These are phyloP conservation scores for Amanita rimosa DNA, from an alignment of 768 basidiomycete species.

Conservation along the genomic window DNA sequence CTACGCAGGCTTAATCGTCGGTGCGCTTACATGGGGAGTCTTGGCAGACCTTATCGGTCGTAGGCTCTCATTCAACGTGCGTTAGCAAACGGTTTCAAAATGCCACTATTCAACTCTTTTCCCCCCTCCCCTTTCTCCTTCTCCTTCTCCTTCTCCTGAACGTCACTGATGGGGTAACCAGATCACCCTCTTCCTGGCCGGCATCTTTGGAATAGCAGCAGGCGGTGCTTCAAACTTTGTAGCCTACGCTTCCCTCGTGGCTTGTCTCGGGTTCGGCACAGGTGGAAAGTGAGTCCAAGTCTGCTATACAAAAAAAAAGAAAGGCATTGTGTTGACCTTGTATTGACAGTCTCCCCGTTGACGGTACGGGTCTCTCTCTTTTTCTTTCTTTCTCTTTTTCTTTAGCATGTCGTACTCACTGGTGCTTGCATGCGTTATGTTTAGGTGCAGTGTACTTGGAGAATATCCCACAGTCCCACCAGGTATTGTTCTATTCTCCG, in stretches of 20 bases:
- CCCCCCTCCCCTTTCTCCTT: no score
- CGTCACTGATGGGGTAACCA: no score
- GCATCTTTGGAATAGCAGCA: conserved; percentile 41
- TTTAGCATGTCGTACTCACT: background rate
- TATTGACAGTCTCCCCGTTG: conserved; percentile 29
- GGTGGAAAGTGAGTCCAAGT: conserved; percentile 35
- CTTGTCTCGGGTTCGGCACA: conserved; percentile 37
- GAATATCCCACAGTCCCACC: conserved; percentile 30
- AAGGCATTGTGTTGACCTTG: background rate
- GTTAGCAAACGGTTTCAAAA: no score
- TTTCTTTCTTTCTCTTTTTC: no score
- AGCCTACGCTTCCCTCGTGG: conserved; percentile 33
- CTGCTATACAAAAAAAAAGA: conserved; percentile 9
- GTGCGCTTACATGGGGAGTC: conserved; percentile 37
- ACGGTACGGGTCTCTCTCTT: conserved; percentile 21
- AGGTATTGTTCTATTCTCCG: conserved; percentile 15
- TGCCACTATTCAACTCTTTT: no score
- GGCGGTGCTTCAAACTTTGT: conserved; percentile 36
- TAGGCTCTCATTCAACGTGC: conserved; percentile 31
- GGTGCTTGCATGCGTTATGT: no score
- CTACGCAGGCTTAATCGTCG: conserved; percentile 35
- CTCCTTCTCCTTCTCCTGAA: no score
- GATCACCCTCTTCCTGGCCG: conserved; percentile 24
- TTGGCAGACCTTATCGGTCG: conserved; percentile 39
- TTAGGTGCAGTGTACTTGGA: conserved; percentile 32